A percentile compares a stretch with the other conserved stretches of the same genome.
Evolutionary conservation across 495 filamentous ascomycete genomes (phyloP).

Genomic region (Elaphomyces granulatus): DNA sequence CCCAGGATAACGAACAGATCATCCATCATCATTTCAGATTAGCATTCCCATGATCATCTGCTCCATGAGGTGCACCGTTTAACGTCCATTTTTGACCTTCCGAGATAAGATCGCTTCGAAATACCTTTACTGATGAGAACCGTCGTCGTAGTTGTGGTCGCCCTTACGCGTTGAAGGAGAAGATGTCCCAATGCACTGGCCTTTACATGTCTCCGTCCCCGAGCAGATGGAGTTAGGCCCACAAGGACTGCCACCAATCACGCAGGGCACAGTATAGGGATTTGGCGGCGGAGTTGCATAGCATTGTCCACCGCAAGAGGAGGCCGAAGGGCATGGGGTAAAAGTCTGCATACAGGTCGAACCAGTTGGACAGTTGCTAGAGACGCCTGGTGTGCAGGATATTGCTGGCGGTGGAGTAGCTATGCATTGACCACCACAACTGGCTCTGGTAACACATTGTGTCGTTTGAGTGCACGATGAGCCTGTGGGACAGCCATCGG

Average conservation of each 20-base stretch:
- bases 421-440: neutral
- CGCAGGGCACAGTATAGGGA: neutral
- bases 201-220: neutral
- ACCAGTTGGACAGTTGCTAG: neutral
- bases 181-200: no score
- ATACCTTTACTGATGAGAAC: no score
- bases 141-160: no score
- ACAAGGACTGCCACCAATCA: neutral
- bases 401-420: neutral
- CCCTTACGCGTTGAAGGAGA: no score
- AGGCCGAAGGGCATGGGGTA: neutral
- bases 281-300: neutral
- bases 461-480: neutral
- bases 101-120: no score
- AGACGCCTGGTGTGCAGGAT: neutral
- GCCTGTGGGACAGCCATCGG: neutral
- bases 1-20: no score
- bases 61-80: no score
- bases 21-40: no score
- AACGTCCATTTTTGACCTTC: no score
- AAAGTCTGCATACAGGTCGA: slow-evolving; percentile 3
- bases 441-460: neutral
- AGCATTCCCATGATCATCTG: no score
- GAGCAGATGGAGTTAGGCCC: neutral
- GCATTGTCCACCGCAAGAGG: slow-evolving; percentile 1